These are phyloP conservation scores for Lentinula guzmanii DNA, from an alignment of 768 basidiomycete species.

Conservation along the genomic window DNA sequence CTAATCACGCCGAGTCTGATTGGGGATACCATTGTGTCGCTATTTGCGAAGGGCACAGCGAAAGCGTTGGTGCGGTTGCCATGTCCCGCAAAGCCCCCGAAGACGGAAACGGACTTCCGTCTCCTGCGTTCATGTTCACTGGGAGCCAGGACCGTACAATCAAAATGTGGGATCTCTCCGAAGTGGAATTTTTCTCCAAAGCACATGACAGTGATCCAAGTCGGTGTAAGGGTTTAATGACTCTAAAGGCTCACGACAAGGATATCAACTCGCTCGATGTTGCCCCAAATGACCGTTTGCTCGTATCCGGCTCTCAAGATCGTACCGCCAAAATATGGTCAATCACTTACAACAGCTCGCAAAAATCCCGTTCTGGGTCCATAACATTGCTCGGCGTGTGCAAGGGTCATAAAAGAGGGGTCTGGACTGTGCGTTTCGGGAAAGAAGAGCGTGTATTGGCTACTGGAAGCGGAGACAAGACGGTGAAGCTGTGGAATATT, in stretches of 20 bases:
- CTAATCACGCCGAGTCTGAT: slow-evolving; percentile 11
- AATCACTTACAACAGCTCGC: slow-evolving; percentile 48
- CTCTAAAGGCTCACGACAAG: slow-evolving; percentile 93
- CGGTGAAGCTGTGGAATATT: slow-evolving; percentile 89
- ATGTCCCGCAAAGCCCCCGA: slow-evolving; percentile 52
- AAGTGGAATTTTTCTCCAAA: slow-evolving; percentile 29
- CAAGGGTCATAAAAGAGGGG: slow-evolving; percentile 94
- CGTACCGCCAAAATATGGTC: slow-evolving; percentile 88
- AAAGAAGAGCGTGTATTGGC: slow-evolving; percentile 78
- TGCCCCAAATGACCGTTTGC: slow-evolving; percentile 78
- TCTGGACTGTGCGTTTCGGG: slow-evolving; percentile 92
- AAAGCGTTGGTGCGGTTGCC: slow-evolving; percentile 87
- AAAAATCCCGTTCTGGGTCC: slow-evolving; percentile 52
- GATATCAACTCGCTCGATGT: slow-evolving; percentile 97
- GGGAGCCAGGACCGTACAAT: slow-evolving; percentile 97
- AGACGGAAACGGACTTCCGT: slow-evolving; percentile 18
- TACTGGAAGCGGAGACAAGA: slow-evolving; percentile 93
- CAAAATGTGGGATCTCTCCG: slow-evolving; percentile 95
- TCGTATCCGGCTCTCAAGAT: slow-evolving; percentile 95
- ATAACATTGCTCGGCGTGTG: slow-evolving; percentile 78
- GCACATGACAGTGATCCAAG: slow-evolving; percentile 22
- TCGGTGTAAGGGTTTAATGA: slow-evolving; percentile 72
- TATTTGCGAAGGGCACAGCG: slow-evolving; percentile 89
- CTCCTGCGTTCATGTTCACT: slow-evolving; percentile 76
- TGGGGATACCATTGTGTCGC: slow-evolving; percentile 76